A percentile compares a stretch with the other conserved stretches of the same genome.
phyloP scores from a whole-genome alignment of 768 basidiomycete genomes.

The Sporobolomyces pararoseus region DNA sequence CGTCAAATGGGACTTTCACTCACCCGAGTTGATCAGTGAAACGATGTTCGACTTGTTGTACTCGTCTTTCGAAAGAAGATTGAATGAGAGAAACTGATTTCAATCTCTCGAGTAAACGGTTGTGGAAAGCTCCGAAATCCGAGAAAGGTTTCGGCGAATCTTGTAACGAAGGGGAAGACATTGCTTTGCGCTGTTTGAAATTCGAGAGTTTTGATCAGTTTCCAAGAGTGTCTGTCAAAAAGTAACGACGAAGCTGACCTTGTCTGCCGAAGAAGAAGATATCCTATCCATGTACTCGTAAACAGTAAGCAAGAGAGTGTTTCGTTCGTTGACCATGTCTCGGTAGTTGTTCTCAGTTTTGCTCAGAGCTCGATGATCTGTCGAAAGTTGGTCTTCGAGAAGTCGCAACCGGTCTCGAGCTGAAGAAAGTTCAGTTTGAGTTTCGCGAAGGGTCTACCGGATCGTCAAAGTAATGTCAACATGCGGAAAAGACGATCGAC shows the following conservation, averaged over 20 bases:
- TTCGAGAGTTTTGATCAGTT: not conserved
- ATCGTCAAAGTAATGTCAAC: not conserved
- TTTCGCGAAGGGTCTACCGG: conserved; percentile 56
- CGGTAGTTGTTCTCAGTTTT: conserved; percentile 73
- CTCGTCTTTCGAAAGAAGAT: conserved; percentile 76
- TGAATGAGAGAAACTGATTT: conserved; percentile 80
- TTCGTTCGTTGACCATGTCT: conserved; percentile 88
- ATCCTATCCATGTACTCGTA: conserved; percentile 96
- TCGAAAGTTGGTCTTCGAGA: conserved; percentile 70
- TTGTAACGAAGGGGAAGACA: conserved; percentile 15
- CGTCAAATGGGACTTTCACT: no score
- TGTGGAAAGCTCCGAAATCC: conserved; percentile 79
- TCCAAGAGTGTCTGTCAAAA: not conserved
- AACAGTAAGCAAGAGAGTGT: conserved; percentile 82
- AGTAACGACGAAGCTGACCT: conserved; percentile 57
- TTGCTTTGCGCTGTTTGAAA: conserved; percentile 2
- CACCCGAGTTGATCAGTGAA: conserved; percentile 66
- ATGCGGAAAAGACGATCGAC: not conserved
- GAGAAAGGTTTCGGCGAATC: conserved; percentile 85
- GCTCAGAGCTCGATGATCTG: conserved; percentile 72
- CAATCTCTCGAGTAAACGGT: conserved; percentile 82
- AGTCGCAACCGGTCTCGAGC: conserved; percentile 65
- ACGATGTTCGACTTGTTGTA: conserved; percentile 69
- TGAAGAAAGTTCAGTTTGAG: conserved; percentile 64
- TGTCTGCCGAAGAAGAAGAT: conserved; percentile 80